These are phyloP conservation scores for Inga laurina DNA, from an alignment of 306 rosid genomes.

Conservation along the genomic window DNA sequence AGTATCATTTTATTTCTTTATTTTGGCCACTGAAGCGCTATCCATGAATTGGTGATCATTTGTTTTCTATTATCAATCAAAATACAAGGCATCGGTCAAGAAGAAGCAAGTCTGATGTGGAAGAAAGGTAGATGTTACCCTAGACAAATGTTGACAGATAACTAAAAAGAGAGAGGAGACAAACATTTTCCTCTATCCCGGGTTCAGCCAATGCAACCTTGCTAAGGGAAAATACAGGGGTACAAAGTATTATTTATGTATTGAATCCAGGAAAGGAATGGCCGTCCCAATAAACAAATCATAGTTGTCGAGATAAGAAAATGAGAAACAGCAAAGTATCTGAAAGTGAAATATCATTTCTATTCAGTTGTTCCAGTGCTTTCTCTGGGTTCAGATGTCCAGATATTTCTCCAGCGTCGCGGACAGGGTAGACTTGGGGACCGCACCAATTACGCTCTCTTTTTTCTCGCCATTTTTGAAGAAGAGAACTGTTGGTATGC, in stretches of 20 bases:
- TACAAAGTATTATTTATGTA: neutral
- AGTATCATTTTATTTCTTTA: neutral
- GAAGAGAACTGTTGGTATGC: constrained; percentile 93
- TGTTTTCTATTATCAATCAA: neutral
- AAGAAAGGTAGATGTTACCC: neutral
- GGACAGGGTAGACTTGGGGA: constrained; percentile 81
- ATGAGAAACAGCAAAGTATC: neutral
- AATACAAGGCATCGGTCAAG: neutral
- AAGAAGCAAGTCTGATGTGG: neutral
- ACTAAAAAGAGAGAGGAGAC: neutral
- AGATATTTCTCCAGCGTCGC: constrained; percentile 68
- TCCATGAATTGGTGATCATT: neutral
- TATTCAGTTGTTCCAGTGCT: neutral
- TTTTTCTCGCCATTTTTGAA: constrained; percentile 89
- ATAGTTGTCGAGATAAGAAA: neutral
- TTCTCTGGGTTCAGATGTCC: constrained; percentile 23
- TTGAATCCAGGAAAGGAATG: neutral
- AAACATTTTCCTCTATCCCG: constrained; percentile 4
- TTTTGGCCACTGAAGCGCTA: neutral
- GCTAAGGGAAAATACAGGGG: neutral
- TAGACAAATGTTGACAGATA: neutral
- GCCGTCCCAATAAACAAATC: neutral
- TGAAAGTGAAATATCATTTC: neutral
- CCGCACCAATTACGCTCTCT: constrained; percentile 88
- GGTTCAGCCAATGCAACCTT: neutral